A percentile compares a stretch with the other conserved stretches of the same genome.
Conservation (phyloP, 768 basidiomycete genomes). For the Mycena pura region DNA sequence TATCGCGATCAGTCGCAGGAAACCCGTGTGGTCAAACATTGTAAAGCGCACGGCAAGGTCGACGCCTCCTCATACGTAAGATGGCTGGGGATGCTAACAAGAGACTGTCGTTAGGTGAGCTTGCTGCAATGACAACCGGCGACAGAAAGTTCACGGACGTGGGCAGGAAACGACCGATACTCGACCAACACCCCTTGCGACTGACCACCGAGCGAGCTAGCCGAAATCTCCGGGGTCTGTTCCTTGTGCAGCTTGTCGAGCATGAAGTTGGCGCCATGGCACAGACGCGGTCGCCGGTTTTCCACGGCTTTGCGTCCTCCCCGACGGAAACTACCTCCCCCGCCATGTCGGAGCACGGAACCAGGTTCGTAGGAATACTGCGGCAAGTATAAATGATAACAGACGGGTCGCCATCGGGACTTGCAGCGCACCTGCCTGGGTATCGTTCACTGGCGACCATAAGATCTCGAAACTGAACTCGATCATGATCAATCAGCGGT, state of each 20-base stretch:
- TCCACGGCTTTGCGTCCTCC: slow-evolving; percentile 52
- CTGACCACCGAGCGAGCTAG: slow-evolving; percentile 49
- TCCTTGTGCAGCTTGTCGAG: slow-evolving; percentile 59
- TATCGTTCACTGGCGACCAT: slow-evolving; percentile 48
- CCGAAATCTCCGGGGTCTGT: slow-evolving; percentile 30
- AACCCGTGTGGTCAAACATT: background rate
- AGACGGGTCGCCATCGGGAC: background rate
- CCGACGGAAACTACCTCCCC: slow-evolving; percentile 62
- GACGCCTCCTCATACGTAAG: slow-evolving; percentile 72
- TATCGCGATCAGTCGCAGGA: background rate
- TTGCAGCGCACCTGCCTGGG: slow-evolving; percentile 32
- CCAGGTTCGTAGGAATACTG: slow-evolving; percentile 26
- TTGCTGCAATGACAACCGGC: background rate
- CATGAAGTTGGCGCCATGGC: slow-evolving; percentile 59
- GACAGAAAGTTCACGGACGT: slow-evolving; percentile 33
- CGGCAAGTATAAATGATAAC: background rate
- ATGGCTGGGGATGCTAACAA: slow-evolving; percentile 60
- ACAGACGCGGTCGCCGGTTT: slow-evolving; percentile 62
- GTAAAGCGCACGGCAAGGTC: slow-evolving; percentile 57
- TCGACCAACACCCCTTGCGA: slow-evolving; percentile 60
- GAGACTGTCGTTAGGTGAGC: slow-evolving; percentile 37
- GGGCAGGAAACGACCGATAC: slow-evolving; percentile 56
- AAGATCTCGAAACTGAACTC: slow-evolving; percentile 55
- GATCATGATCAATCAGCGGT: background rate
- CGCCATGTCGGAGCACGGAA: slow-evolving; percentile 58